Conservation (phyloP, 1,284 basidiomycete species). For the Mrakiaceae sp. region DNA sequence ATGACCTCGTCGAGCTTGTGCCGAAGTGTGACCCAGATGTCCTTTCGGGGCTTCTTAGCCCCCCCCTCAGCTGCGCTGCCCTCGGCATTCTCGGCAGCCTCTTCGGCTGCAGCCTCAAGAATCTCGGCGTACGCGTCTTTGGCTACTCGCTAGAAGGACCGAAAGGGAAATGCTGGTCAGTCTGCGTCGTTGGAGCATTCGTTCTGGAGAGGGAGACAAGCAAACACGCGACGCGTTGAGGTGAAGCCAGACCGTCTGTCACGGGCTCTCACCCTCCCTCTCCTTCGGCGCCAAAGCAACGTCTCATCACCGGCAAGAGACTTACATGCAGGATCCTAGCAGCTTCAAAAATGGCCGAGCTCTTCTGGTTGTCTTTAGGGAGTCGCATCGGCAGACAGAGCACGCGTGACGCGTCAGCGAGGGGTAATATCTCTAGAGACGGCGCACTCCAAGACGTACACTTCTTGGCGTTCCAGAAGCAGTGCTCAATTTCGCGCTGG, state of each 20-base stretch:
- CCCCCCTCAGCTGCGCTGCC: not conserved
- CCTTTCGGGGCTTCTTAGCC: not conserved
- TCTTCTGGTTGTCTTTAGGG: slow-evolving; percentile 2
- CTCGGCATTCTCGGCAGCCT: not conserved
- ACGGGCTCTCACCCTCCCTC: no score
- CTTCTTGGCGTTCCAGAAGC: slow-evolving; percentile 11
- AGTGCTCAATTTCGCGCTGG: slow-evolving; percentile 4
- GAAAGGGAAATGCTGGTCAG: no score
- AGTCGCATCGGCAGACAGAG: not conserved
- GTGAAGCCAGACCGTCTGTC: no score
- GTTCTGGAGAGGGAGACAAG: no score
- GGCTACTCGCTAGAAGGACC: no score
- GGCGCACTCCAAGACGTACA: not conserved
- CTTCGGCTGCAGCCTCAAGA: no score
- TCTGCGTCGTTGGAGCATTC: no score
- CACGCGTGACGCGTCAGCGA: not conserved
- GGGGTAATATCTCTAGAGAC: no score
- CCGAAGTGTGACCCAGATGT: no score
- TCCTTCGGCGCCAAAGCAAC: not conserved
- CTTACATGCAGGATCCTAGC: slow-evolving; percentile 10
- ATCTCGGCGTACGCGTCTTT: no score
- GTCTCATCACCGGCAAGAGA: not conserved
- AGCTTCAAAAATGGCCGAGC: slow-evolving; percentile 7
- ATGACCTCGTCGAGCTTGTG: slow-evolving; percentile 6
- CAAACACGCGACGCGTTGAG: no score